A percentile compares a stretch with the other conserved stretches of the same genome.
phyloP scores from a whole-genome alignment of 352 stramenopile species.

The Pythium sukuiense region DNA sequence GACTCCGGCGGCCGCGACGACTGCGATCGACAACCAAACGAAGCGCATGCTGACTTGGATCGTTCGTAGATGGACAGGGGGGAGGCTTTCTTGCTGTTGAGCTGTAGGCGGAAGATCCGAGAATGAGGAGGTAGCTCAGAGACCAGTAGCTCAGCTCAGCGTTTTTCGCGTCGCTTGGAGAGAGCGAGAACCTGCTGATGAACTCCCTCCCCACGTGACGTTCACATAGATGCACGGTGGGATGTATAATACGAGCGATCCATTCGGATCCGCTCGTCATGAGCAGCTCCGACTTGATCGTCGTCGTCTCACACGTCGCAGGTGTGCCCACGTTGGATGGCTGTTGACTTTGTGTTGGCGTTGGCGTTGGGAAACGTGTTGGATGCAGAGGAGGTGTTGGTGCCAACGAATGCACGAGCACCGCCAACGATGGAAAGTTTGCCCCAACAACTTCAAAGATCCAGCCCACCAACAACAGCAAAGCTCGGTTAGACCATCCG shows the following conservation, averaged over 20 bases:
- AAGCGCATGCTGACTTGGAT: conserved; percentile 12
- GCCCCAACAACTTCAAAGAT: neutral
- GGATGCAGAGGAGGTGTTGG: neutral
- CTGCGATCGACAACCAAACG: conserved; percentile 13
- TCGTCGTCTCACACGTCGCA: neutral
- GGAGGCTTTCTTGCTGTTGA: conserved; percentile 1
- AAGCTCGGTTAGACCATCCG: neutral
- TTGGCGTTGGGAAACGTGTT: neutral
- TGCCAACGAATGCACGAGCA: neutral
- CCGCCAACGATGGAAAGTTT: neutral
- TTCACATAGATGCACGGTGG: neutral
- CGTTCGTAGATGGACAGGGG: neutral
- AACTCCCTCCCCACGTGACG: neutral
- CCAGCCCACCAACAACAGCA: neutral
- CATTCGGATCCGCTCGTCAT: neutral
- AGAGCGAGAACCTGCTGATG: too few species aligned
- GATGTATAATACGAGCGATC: neutral
- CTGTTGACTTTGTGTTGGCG: too few species aligned
- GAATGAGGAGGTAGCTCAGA: conserved; percentile 11
- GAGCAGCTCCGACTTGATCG: neutral
- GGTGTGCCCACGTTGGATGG: too few species aligned
- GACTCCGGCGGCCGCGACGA: conserved; percentile 8
- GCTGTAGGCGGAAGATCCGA: conserved; percentile 6
- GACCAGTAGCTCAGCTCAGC: neutral
- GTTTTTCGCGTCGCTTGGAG: too few species aligned